phyloP scores from a whole-genome alignment of 108 stramenopile genomes.

The Conticribra guillardii region DNA sequence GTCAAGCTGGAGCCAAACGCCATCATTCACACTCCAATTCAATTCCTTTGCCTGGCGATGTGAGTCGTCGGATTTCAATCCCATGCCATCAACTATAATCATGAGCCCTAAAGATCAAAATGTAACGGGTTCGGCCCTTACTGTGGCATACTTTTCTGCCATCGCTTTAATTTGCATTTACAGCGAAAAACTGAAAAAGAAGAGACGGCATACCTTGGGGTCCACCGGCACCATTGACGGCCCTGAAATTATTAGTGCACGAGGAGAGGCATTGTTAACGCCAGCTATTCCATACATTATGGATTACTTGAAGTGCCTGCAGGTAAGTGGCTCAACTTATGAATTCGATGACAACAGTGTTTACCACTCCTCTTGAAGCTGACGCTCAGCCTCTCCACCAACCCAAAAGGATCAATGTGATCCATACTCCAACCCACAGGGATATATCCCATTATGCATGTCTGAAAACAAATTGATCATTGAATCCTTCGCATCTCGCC shows the following conservation, averaged over 20 bases:
- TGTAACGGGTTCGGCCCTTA: too few relatives aligned
- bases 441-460: slow-evolving; percentile 77
- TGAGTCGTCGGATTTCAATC: too few relatives aligned
- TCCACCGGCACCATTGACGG: neutral
- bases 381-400: neutral
- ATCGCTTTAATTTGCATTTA: too few relatives aligned
- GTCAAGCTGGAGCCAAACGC: too few relatives aligned
- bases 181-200: too few relatives aligned
- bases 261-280: slow-evolving; percentile 51
- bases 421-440: slow-evolving; percentile 56
- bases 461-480: slow-evolving; percentile 85
- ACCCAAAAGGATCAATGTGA: slow-evolving; percentile 64
- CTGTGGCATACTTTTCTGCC: too few relatives aligned
- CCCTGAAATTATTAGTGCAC: slow-evolving; percentile 25
- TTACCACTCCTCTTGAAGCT: neutral
- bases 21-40: too few relatives aligned
- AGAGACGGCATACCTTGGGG: too few relatives aligned
- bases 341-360: neutral
- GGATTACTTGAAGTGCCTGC: slow-evolving; percentile 58
- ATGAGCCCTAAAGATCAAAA: too few relatives aligned
- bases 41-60: too few relatives aligned
- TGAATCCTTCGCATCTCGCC: slow-evolving; percentile 69
- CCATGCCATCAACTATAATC: too few relatives aligned
- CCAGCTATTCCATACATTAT: slow-evolving; percentile 61
- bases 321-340: slow-evolving; percentile 24